Evolutionary conservation across 768 basidiomycete genomes (phyloP).

Genomic region (Trichaptum fuscoviolaceum): DNA sequence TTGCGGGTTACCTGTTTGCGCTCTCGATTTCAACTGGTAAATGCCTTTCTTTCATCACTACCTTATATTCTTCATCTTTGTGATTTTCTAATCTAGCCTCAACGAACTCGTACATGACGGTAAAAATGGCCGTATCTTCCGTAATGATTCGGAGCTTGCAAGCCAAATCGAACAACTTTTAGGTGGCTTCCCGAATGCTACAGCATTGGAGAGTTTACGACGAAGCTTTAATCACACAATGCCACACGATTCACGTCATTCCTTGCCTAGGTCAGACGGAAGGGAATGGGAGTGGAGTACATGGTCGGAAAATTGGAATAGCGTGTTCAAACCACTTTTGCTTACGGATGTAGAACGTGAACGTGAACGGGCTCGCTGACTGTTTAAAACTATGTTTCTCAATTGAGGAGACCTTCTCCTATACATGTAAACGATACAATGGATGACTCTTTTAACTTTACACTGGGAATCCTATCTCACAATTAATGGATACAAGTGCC

Average conservation of each 20-base stretch:
- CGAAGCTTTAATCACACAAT: constrained; percentile 10
- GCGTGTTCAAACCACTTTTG: constrained; percentile 55
- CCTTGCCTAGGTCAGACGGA: constrained; percentile 15
- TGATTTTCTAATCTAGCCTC: constrained; percentile 43
- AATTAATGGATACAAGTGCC: neutral
- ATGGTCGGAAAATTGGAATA: constrained; percentile 87
- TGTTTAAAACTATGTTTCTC: neutral
- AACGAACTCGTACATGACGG: constrained; percentile 82
- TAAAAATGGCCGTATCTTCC: constrained; percentile 80
- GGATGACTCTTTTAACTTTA: constrained; percentile 4
- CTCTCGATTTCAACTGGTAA: constrained; percentile 83
- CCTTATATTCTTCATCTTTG: neutral
- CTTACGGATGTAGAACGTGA: constrained; percentile 23
- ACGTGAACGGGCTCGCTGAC: neutral
- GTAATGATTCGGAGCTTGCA: constrained; percentile 60
- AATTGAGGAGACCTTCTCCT: neutral
- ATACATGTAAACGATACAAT: neutral
- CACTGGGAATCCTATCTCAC: neutral
- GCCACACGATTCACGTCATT: neutral
- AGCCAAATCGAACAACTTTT: constrained; percentile 64
- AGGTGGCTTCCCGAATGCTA: constrained; percentile 52
- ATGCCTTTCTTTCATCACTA: constrained; percentile 15
- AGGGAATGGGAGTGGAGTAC: constrained; percentile 55
- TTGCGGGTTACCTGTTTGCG: constrained; percentile 90
- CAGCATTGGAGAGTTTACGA: constrained; percentile 45